phyloP scores from a whole-genome alignment of 192 early-diverging fungal species.

The Phlyctochytrium planicorne region DNA sequence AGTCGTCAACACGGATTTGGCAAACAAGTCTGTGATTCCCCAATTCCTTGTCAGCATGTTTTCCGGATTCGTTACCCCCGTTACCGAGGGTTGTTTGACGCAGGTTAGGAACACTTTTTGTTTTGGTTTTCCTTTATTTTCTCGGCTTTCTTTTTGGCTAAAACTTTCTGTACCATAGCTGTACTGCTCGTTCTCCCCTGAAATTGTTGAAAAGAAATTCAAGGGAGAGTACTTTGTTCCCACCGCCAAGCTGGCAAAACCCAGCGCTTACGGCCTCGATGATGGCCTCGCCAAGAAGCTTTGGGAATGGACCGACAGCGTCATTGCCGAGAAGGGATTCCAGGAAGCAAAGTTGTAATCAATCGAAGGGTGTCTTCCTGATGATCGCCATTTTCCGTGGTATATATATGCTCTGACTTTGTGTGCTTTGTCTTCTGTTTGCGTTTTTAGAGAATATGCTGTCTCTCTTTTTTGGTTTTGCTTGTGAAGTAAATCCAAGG shows the following conservation, averaged over 20 bases:
- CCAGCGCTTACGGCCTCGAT: slow-evolving; percentile 28
- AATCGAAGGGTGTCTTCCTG: neutral
- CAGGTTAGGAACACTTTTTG: too few relatives aligned
- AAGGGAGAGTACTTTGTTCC: slow-evolving; percentile 44
- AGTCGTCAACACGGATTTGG: slow-evolving; percentile 21
- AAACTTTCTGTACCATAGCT: slow-evolving; percentile 18
- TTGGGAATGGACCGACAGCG: slow-evolving; percentile 39
- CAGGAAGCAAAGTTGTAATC: neutral
- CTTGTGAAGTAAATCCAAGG: neutral
- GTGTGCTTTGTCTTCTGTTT: too few relatives aligned
- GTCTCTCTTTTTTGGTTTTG: neutral
- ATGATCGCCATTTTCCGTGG: too few relatives aligned
- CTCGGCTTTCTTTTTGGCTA: neutral
- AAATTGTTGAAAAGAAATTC: slow-evolving; percentile 29
- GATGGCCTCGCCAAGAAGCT: slow-evolving; percentile 33
- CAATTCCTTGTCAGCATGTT: neutral
- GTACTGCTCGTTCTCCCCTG: slow-evolving; percentile 44
- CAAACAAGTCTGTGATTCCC: slow-evolving; percentile 3
- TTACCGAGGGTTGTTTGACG: neutral
- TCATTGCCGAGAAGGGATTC: slow-evolving; percentile 24
- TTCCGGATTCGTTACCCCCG: neutral
- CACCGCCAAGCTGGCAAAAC: slow-evolving; percentile 15
- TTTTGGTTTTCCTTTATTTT: too few relatives aligned
- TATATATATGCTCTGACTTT: too few relatives aligned
- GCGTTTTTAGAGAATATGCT: neutral